These are phyloP conservation scores for Thuja plicata DNA, from an alignment of 83 land plant species.

Conservation along the genomic window DNA sequence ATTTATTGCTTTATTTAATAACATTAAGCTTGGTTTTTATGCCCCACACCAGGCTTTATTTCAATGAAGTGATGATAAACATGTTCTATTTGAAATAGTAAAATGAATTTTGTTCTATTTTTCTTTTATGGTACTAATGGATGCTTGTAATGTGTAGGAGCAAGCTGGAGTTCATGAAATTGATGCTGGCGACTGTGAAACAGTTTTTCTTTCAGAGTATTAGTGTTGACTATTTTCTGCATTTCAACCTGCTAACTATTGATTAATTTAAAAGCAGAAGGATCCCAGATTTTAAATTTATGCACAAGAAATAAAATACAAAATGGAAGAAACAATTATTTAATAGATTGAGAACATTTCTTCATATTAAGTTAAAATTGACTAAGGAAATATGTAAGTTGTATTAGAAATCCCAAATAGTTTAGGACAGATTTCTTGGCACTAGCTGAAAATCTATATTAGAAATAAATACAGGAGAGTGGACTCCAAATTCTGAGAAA, in stretches of 20 bases:
- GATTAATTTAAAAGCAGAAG: neutral
- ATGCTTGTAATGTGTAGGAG: slow-evolving; percentile 30
- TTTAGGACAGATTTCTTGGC: neutral
- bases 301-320: neutral
- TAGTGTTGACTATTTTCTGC: neutral
- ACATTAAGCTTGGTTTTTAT: neutral
- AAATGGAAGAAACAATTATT: neutral
- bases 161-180: slow-evolving; percentile 49
- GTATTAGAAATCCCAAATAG: neutral
- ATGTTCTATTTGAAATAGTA: neutral
- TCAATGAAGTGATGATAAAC: neutral
- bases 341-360: neutral
- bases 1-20: neutral
- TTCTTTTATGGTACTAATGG: neutral
- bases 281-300: neutral
- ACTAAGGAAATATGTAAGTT: neutral
- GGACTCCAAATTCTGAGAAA: too few relatives aligned
- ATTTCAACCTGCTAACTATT: neutral
- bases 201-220: slow-evolving; percentile 70
- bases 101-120: neutral
- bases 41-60: neutral
- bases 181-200: slow-evolving; percentile 63
- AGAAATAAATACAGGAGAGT: too few relatives aligned
- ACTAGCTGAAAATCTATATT: too few relatives aligned
- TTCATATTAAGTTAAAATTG: neutral